Conservation (phyloP, 2,329 filamentous ascomycete species). For the Pezicula rhizophila region DNA sequence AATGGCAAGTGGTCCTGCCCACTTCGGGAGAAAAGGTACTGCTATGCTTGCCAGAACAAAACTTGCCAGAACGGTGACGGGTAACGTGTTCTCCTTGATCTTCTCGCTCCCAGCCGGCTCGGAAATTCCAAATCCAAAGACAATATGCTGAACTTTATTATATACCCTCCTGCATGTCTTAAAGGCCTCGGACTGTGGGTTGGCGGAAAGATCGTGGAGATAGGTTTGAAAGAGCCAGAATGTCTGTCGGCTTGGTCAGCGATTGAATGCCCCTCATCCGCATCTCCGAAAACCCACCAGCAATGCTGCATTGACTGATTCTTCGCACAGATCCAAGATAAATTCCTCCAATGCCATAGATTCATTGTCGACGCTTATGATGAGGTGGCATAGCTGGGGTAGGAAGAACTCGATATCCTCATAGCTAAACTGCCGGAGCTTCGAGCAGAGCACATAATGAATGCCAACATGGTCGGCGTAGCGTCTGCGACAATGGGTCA, state of each 20-base stretch:
- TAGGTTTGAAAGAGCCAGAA: constrained; percentile 91
- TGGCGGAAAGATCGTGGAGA: constrained; percentile 69
- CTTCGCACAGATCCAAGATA: constrained; percentile 77
- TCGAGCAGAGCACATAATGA: constrained; percentile 82
- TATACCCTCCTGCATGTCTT: constrained; percentile 78
- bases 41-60: constrained; percentile 73
- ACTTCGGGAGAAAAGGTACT: constrained; percentile 67
- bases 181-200: constrained; percentile 71
- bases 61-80: constrained; percentile 74
- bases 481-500: constrained; percentile 46
- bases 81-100: constrained; percentile 76
- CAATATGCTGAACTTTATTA: constrained; percentile 83
- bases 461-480: constrained; percentile 88
- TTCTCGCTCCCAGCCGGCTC: constrained; percentile 65
- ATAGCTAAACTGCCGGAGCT: constrained; percentile 83
- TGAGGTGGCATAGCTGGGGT: constrained; percentile 79
- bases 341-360: constrained; percentile 89
- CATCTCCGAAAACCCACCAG: constrained; percentile 50
- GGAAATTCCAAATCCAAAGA: constrained; percentile 75
- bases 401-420: constrained; percentile 92
- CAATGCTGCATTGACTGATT: constrained; percentile 78
- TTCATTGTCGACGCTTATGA: constrained; percentile 85
- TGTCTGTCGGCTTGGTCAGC: constrained; percentile 46
- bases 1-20: constrained; percentile 74
- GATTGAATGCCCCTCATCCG: constrained; percentile 2